phyloP scores from a whole-genome alignment of 2,329 filamentous ascomycete genomes.

The Penicillium olsonii region DNA sequence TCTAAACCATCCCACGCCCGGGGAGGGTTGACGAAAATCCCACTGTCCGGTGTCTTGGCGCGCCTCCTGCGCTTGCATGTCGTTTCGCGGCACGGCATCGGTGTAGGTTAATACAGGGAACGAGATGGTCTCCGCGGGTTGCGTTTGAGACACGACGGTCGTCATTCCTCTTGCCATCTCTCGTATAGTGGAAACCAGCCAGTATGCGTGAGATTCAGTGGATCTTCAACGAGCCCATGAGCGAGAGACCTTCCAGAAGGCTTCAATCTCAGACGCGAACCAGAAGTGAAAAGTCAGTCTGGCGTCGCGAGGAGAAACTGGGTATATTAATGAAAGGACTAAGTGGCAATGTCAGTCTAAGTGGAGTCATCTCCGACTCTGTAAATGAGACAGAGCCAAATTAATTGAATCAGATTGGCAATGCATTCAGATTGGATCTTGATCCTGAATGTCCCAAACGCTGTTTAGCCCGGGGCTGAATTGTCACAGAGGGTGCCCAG shows the following conservation, averaged over 20 bases:
- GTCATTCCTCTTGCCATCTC: conserved; percentile 35
- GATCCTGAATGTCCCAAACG: not conserved
- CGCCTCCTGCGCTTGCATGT: conserved; percentile 24
- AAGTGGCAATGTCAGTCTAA: conserved; percentile 16
- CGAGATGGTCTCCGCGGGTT: conserved; percentile 31
- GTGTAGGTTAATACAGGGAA: conserved; percentile 35
- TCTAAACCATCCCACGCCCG: conserved; percentile 19
- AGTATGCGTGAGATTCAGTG: conserved; percentile 2
- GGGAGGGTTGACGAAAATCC: conserved; percentile 24
- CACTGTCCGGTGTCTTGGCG: conserved; percentile 13
- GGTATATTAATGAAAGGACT: conserved; percentile 16
- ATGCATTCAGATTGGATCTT: conserved; percentile 1
- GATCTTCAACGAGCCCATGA: conserved; percentile 18
- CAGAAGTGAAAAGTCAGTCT: conserved; percentile 4
- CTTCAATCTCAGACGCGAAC: conserved; percentile 19
- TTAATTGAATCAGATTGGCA: conserved; percentile 1
- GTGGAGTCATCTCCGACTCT: conserved; percentile 22
- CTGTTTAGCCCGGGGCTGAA: conserved; percentile 4
- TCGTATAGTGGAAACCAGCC: conserved; percentile 10
- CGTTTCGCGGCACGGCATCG: conserved; percentile 34
- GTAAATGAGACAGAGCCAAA: conserved; percentile 22
- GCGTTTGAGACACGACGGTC: conserved; percentile 31
- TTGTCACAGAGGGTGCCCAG: not conserved
- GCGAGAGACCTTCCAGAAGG: conserved; percentile 45
- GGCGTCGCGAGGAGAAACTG: not conserved